Conservation (phyloP, 2,329 filamentous ascomycete species). For the Fusarium ambrosium region DNA sequence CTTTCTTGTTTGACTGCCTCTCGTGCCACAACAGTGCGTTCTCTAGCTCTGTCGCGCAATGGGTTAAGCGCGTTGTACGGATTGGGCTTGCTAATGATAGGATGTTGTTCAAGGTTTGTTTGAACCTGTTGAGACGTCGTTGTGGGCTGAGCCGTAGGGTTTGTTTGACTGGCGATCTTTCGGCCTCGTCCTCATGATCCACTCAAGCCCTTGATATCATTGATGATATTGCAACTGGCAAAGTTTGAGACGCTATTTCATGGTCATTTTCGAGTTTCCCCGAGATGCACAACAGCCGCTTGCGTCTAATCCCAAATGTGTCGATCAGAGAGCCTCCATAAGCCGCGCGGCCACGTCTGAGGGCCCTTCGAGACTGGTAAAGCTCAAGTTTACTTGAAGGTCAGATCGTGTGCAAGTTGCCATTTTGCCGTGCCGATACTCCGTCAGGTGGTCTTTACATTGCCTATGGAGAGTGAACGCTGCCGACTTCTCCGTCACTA, state of each 20-base stretch:
- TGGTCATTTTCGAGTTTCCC: neutral
- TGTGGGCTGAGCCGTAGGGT: constrained; percentile 10
- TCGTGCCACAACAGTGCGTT: neutral
- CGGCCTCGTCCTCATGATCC: neutral
- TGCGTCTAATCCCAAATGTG: neutral
- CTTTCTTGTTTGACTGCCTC: neutral
- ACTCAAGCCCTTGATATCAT: neutral
- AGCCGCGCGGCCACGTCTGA: neutral
- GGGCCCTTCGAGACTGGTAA: neutral
- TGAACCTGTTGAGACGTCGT: neutral
- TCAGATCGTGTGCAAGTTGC: neutral
- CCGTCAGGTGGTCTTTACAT: neutral
- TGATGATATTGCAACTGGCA: neutral
- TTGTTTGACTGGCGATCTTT: constrained; percentile 10
- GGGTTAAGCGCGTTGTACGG: neutral
- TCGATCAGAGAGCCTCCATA: neutral
- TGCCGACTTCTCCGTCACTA: constrained; percentile 5
- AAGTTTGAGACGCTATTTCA: neutral
- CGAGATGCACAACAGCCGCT: constrained; percentile 14
- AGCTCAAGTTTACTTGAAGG: constrained; percentile 2
- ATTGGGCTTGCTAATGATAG: neutral
- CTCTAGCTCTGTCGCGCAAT: constrained; percentile 5
- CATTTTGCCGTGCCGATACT: constrained; percentile 7
- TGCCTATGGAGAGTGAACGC: neutral
- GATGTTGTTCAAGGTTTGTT: constrained; percentile 1